Percentiles rank a stretch among this genome's conserved stretches.
Conservation (phyloP, 495 filamentous ascomycete genomes). For the Aspergillus indologenus region DNA sequence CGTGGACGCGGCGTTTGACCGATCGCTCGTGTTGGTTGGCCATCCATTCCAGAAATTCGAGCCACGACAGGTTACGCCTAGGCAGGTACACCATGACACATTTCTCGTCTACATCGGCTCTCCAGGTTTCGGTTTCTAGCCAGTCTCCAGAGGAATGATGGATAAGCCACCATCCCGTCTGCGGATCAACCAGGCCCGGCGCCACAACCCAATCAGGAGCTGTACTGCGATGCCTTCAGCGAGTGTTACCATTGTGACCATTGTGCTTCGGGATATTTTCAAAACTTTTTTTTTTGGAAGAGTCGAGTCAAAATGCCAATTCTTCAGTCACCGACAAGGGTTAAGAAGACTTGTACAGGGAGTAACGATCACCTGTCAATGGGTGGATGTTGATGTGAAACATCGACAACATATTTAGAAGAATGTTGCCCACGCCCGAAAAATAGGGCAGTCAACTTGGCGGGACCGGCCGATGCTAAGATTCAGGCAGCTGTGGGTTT, state of each 20-base stretch:
- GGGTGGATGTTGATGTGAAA: neutral
- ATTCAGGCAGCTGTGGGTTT: neutral
- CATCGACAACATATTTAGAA: neutral
- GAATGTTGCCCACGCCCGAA: neutral
- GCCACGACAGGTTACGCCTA: neutral
- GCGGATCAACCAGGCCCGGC: constrained; percentile 3
- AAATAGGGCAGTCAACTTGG: neutral
- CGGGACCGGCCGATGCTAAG: neutral
- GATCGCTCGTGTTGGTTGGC: constrained; percentile 8
- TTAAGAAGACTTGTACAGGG: neutral
- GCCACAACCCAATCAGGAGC: neutral
- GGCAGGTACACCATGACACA: constrained; percentile 1
- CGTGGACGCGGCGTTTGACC: constrained; percentile 2
- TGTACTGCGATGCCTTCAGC: neutral
- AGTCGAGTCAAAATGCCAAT: constrained; percentile 8
- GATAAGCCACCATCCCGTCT: neutral
- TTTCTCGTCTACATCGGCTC: neutral
- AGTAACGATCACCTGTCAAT: neutral
- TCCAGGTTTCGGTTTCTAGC: neutral
- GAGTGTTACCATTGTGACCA: constrained; percentile 1
- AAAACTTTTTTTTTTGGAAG: neutral
- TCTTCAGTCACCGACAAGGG: constrained; percentile 9
- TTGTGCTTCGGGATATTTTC: constrained; percentile 12
- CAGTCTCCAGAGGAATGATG: neutral
- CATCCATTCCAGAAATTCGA: constrained; percentile 14